phyloP scores from a whole-genome alignment of 352 stramenopile genomes.

The Globisporangium camurandrum region DNA sequence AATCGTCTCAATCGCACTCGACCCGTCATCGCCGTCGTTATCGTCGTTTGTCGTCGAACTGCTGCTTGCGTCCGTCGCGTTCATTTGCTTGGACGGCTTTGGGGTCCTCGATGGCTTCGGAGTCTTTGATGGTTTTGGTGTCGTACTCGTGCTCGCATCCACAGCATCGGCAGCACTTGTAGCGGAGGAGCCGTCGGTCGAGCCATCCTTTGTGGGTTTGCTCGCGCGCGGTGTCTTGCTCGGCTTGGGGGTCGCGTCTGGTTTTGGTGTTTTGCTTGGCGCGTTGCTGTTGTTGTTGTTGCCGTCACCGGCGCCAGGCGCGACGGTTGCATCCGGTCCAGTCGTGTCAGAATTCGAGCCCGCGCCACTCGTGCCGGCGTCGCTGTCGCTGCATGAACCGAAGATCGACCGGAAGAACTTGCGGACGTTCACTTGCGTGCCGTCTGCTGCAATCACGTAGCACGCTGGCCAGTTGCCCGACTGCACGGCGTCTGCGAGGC shows the following conservation, averaged over 20 bases:
- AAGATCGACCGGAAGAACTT: not conserved
- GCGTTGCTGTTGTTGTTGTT: not conserved
- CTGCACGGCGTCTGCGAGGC: not conserved
- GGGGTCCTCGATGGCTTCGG: not conserved
- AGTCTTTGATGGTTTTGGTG: not conserved
- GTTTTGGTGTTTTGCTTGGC: conserved; percentile 2
- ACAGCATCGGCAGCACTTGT: not conserved
- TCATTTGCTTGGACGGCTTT: not conserved
- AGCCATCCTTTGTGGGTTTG: conserved; percentile 1
- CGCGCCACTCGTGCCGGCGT: not conserved
- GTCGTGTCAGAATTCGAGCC: not conserved
- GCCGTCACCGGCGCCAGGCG: not conserved
- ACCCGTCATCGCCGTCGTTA: too few relatives aligned
- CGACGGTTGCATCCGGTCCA: not conserved
- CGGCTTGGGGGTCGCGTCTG: not conserved
- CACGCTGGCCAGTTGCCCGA: not conserved
- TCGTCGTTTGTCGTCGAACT: too few relatives aligned
- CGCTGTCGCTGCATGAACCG: not conserved
- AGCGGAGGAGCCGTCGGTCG: not conserved
- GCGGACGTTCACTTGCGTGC: not conserved
- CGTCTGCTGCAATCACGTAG: not conserved
- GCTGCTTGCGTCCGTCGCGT: not conserved
- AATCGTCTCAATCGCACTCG: not conserved
- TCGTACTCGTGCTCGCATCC: not conserved
- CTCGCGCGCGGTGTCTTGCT: not conserved